phyloP scores from a whole-genome alignment of 73 alveolate genomes.

The Urostyla sp. region DNA sequence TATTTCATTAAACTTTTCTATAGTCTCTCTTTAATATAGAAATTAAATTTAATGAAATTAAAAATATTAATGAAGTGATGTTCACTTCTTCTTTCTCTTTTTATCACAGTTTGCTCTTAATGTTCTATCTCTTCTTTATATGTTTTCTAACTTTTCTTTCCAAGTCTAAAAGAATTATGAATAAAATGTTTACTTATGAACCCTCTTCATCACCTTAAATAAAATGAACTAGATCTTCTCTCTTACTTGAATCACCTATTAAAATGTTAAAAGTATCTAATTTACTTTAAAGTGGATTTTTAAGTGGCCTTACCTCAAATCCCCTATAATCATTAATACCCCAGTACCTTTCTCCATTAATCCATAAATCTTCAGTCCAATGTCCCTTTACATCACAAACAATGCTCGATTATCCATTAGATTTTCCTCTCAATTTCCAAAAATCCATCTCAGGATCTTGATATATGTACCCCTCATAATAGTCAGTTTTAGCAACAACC shows the following conservation, averaged over 20 bases:
- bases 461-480: conserved; percentile 63
- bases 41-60: not conserved
- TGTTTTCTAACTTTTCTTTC: conserved; percentile 59
- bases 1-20: too few species aligned
- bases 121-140: conserved; percentile 63
- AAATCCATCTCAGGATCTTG: conserved; percentile 31
- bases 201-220: conserved; percentile 38
- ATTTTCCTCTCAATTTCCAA: conserved; percentile 18
- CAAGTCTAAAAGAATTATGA: conserved; percentile 39
- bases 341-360: conserved; percentile 63
- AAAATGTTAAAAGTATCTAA: too few species aligned
- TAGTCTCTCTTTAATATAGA: not conserved
- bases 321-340: conserved; percentile 31
- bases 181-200: conserved; percentile 14
- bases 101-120: conserved; percentile 41
- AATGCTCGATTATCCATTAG: not conserved
- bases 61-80: not conserved
- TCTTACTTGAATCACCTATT: conserved; percentile 64
- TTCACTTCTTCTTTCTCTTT: not conserved
- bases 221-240: conserved; percentile 59
- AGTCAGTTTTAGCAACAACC: conserved; percentile 56
- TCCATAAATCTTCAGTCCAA: conserved; percentile 58
- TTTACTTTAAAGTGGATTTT: conserved; percentile 30
- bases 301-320: not conserved
- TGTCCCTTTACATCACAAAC: conserved; percentile 60